These are phyloP conservation scores for Parathielavia hyrcaniae DNA, from an alignment of 495 filamentous ascomycete species.

Conservation along the genomic window DNA sequence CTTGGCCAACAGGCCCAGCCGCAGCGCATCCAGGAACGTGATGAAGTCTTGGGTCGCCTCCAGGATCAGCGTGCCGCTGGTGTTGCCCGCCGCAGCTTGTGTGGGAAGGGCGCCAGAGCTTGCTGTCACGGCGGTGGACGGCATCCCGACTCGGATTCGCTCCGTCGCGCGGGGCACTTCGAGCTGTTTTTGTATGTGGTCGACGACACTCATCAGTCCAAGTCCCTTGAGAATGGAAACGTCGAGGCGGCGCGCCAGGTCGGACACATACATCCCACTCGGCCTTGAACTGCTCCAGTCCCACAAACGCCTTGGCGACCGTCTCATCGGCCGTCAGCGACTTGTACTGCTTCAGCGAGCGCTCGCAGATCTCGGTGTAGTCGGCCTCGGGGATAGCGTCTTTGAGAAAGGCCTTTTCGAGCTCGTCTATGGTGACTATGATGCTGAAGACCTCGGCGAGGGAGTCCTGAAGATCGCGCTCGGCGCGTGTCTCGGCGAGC, in stretches of 20 bases:
- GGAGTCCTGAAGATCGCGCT: constrained; percentile 91
- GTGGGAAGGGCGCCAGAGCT: constrained; percentile 42
- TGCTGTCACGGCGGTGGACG: constrained; percentile 54
- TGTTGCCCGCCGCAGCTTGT: constrained; percentile 47
- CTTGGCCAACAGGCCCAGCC: constrained; percentile 82
- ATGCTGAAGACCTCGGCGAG: constrained; percentile 97
- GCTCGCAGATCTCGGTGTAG: constrained; percentile 91
- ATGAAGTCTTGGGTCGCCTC: constrained; percentile 96
- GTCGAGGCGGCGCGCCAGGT: neutral
- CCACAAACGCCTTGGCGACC: constrained; percentile 73
- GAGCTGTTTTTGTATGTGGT: constrained; percentile 60
- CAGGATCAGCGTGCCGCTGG: constrained; percentile 68
- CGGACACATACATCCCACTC: constrained; percentile 71
- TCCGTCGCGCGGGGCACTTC: constrained; percentile 93
- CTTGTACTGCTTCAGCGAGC: constrained; percentile 94
- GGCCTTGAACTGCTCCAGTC: constrained; percentile 88
- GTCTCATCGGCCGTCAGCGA: constrained; percentile 82
- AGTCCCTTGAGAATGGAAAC: neutral
- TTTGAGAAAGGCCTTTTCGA: constrained; percentile 95
- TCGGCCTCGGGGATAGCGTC: constrained; percentile 87
- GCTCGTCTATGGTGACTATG: constrained; percentile 86
- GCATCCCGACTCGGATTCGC: constrained; percentile 81
- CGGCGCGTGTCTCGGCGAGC: constrained; percentile 72
- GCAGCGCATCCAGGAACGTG: constrained; percentile 90
- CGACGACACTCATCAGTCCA: constrained; percentile 7